A percentile compares a stretch with the other conserved stretches of the same genome.
Evolutionary conservation across 2,329 filamentous ascomycete genomes (phyloP).

Genomic region (Ascochyta viciae-villosae): DNA sequence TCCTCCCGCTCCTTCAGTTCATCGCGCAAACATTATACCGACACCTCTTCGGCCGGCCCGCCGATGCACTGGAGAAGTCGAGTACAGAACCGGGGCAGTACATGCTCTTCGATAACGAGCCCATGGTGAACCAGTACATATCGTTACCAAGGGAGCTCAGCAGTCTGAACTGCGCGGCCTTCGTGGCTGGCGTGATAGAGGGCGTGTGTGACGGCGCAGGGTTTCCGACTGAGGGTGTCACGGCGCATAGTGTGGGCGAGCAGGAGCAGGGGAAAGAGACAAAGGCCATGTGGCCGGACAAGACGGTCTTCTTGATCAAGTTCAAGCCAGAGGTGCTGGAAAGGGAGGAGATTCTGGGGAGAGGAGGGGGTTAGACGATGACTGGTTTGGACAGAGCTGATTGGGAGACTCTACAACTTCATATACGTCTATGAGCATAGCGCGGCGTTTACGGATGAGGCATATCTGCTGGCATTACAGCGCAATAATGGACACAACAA

Average conservation of each 20-base stretch:
- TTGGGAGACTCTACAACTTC: background rate
- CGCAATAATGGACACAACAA: background rate
- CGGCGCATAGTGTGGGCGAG: slow-evolving; percentile 74
- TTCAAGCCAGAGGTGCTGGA: slow-evolving; percentile 92
- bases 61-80: slow-evolving; percentile 91
- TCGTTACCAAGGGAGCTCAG: slow-evolving; percentile 94
- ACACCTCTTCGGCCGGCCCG: slow-evolving; percentile 88
- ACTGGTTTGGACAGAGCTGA: background rate
- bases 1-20: slow-evolving; percentile 91
- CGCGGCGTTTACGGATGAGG: slow-evolving; percentile 6
- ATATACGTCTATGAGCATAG: slow-evolving; percentile 1
- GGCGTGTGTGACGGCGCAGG: slow-evolving; percentile 93
- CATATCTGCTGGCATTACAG: background rate
- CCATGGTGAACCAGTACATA: slow-evolving; percentile 92
- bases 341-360: slow-evolving; percentile 81
- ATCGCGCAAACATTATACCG: slow-evolving; percentile 93
- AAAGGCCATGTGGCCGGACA: slow-evolving; percentile 81
- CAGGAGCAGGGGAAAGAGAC: slow-evolving; percentile 59
- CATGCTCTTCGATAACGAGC: slow-evolving; percentile 99
- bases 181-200: slow-evolving; percentile 93
- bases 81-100: slow-evolving; percentile 90
- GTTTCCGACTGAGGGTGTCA: slow-evolving; percentile 82
- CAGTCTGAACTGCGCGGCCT: slow-evolving; percentile 95
- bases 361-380: slow-evolving; percentile 53
- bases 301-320: slow-evolving; percentile 94